Conservation (phyloP, 208 protist genomes). For the Trypanosomatidae sp. region DNA sequence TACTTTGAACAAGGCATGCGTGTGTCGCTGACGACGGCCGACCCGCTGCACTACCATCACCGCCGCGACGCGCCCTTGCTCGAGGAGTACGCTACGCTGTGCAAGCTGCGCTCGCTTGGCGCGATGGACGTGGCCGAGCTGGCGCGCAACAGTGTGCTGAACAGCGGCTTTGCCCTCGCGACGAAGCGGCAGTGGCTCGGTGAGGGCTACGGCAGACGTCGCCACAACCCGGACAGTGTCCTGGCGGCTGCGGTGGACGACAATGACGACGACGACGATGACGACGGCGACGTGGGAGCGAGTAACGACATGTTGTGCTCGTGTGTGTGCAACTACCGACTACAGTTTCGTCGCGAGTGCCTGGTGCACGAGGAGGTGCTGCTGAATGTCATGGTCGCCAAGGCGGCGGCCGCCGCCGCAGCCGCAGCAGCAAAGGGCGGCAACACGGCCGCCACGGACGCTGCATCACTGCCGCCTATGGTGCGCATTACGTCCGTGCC, state of each 20-base stretch:
- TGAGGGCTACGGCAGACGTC: conserved; percentile 24
- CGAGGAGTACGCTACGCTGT: conserved; percentile 86
- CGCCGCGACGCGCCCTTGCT: conserved; percentile 53
- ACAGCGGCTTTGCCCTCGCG: conserved; percentile 68
- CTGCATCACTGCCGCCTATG: too few species aligned
- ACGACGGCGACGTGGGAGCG: conserved; percentile 4
- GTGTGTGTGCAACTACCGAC: conserved; percentile 65
- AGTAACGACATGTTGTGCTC: conserved; percentile 55
- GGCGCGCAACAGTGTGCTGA: conserved; percentile 84
- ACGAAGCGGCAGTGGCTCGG: conserved; percentile 68
- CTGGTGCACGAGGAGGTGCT: conserved; percentile 69
- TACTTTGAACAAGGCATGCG: conserved; percentile 93
- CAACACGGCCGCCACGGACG: too few species aligned
- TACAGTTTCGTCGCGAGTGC: conserved; percentile 71
- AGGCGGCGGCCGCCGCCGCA: too few species aligned
- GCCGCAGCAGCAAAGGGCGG: too few species aligned
- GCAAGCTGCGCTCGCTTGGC: conserved; percentile 64
- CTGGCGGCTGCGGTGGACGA: not conserved
- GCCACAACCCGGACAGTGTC: conserved; percentile 1
- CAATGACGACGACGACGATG: conserved; percentile 1
- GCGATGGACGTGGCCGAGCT: conserved; percentile 77
- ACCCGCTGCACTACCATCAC: conserved; percentile 91
- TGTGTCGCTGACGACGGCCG: conserved; percentile 95
- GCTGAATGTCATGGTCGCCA: conserved; percentile 48
- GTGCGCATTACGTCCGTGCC: too few species aligned